phyloP scores from a whole-genome alignment of 1,284 basidiomycete species.

The Tilletia indica region DNA sequence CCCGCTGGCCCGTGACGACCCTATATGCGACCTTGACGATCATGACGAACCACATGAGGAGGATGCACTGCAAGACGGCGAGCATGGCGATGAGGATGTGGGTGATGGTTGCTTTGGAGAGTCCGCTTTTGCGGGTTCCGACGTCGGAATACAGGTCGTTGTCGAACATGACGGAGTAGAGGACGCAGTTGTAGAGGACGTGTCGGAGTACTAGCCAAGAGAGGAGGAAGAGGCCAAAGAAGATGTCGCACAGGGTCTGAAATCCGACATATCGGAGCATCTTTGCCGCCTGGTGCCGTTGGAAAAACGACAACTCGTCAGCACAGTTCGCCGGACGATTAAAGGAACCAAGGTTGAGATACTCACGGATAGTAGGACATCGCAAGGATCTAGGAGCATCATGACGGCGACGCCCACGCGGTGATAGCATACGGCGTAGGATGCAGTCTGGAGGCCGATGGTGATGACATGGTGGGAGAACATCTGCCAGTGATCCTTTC shows the following conservation, averaged over 20 bases:
- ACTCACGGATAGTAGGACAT: constrained; percentile 85
- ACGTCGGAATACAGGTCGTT: background rate
- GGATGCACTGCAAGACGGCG: constrained; percentile 63
- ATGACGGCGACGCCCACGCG: constrained; percentile 83
- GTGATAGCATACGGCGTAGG: constrained; percentile 80
- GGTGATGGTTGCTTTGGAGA: background rate
- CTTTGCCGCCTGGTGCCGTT: constrained; percentile 65
- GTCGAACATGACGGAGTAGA: constrained; percentile 37
- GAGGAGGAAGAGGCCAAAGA: constrained; percentile 69
- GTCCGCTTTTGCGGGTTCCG: background rate
- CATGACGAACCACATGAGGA: constrained; percentile 81
- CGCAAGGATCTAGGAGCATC: constrained; percentile 87
- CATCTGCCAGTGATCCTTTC: constrained; percentile 95
- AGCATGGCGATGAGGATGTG: constrained; percentile 34
- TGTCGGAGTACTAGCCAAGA: constrained; percentile 50
- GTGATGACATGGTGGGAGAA: constrained; percentile 92
- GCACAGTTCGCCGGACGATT: background rate
- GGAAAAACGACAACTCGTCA: background rate
- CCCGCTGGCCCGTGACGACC: constrained; percentile 70
- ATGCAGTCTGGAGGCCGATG: constrained; percentile 71
- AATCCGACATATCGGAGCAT: constrained; percentile 82
- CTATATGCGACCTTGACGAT: constrained; percentile 77
- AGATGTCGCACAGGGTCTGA: constrained; percentile 69
- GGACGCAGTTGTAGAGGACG: constrained; percentile 40
- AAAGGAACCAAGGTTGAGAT: constrained; percentile 19